Conservation (phyloP, 768 basidiomycete genomes). For the Tricholoma saponaceum region DNA sequence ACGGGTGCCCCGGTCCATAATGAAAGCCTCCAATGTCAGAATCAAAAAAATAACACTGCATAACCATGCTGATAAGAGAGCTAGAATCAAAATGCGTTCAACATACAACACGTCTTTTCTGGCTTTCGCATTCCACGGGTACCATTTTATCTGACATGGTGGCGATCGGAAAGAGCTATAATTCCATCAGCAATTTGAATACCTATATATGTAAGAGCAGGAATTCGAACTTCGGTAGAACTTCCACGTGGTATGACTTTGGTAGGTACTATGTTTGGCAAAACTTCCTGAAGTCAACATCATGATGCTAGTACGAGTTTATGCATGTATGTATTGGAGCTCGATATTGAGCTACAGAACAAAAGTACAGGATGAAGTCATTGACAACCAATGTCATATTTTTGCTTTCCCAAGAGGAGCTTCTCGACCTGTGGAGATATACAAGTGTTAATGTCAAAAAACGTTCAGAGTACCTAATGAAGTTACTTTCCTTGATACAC, state of each 20-base stretch:
- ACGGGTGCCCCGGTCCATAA: conserved; percentile 98
- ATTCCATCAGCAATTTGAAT: background rate
- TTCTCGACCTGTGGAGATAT: conserved; percentile 36
- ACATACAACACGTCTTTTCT: conserved; percentile 87
- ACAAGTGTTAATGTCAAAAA: conserved; percentile 8
- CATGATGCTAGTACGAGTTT: background rate
- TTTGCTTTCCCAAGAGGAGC: conserved; percentile 64
- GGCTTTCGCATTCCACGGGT: conserved; percentile 66
- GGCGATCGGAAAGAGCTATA: background rate
- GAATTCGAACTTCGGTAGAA: too few species aligned
- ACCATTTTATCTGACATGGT: conserved; percentile 50
- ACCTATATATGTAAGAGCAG: conserved; percentile 2
- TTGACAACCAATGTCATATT: conserved; percentile 30
- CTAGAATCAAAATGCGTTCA: conserved; percentile 10
- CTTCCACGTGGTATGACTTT: too few species aligned
- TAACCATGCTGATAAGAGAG: background rate
- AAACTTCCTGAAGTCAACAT: conserved; percentile 2
- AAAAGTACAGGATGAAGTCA: conserved; percentile 1
- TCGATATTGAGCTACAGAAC: background rate
- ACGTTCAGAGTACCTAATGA: background rate
- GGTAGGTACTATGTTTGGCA: conserved; percentile 17
- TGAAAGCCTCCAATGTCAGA: conserved; percentile 99
- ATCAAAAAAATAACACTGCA: conserved; percentile 98
- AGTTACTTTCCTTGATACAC: conserved; percentile 57
- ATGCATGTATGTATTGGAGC: background rate